Base-by-base conservation (phyloP, 768 basidiomycete genomes). In the Tylopilus rubrobrunneus region DNA sequence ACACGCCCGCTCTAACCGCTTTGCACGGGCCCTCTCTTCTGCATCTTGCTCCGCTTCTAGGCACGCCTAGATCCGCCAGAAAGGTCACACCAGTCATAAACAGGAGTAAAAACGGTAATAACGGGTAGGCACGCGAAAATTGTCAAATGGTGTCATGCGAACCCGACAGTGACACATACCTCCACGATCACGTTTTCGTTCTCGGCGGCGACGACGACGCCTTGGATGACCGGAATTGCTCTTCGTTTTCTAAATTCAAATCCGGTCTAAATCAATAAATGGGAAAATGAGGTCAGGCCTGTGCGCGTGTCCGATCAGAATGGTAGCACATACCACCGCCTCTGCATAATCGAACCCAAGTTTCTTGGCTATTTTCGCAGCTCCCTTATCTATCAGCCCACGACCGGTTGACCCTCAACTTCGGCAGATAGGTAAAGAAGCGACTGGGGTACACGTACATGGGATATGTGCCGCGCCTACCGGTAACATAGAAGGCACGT, bases 211-310 rank as follows among this genome's bases (percentile, higher is more conserved):
- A 92, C 77, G 27, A 98, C 93, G 3, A 99, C 78, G 11, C 96
- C 96, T 49, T 85, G 81, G 31, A 96, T 74, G 54, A 92, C 75
- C 4, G 96, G 96, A 54, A 83, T 82, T 0, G 97, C 96, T 48
- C 87, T 81, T 31, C 90, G 86, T 68, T 95, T 94, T 66, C 85
- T 92, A 75, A 98, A 99, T 70, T 98, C 96, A 68, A 98, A 99
- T 14, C 94, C 89, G 53, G 86, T 92, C 95, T 98, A 62, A 17
- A 54, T 53, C 7, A 33, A 25, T 25, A 50, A 17, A 54, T 52
- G 7, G 44, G 48, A 53, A 37, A 51, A 59, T 49, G 44, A 52
- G 54, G 43, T 51, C 48, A 50, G 45, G 53, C 39, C 29, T 19
- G 10, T 9, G 39, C 7, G 37, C 23, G 29, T 9, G 39, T 55